Conservation (phyloP, 169 alveolate genomes). For the Cryptosporidium bovis region DNA sequence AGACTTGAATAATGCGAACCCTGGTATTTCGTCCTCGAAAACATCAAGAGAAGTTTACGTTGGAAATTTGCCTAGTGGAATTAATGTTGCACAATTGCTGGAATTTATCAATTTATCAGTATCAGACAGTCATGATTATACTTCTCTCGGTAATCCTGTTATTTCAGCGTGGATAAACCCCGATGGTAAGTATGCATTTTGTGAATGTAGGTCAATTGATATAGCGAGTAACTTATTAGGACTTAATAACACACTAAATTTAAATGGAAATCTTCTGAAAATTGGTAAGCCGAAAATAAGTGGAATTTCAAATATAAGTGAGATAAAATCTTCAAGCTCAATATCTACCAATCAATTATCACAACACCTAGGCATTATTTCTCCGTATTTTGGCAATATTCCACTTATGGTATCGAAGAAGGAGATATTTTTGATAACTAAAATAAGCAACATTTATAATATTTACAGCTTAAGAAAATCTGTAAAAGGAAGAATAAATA, state of each 20-base stretch:
- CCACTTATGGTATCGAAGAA: constrained; percentile 19
- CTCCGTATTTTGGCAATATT: constrained; percentile 39
- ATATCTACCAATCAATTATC: not conserved
- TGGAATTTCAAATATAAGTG: not conserved
- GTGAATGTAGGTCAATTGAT: constrained; percentile 94
- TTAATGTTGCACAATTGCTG: constrained; percentile 82
- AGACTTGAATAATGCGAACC: too few species aligned
- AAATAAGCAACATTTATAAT: not conserved
- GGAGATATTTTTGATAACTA: constrained; percentile 29
- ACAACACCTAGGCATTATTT: constrained; percentile 31
- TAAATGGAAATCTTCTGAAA: constrained; percentile 43
- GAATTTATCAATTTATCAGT: constrained; percentile 86
- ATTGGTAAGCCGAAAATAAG: constrained; percentile 66
- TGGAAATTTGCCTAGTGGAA: constrained; percentile 86
- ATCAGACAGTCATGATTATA: constrained; percentile 42
- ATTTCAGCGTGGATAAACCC: constrained; percentile 93
- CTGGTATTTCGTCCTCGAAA: constrained; percentile 51
- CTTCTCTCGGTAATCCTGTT: constrained; percentile 85
- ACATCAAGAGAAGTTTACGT: constrained; percentile 85
- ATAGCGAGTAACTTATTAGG: constrained; percentile 87
- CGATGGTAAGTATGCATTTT: constrained; percentile 95
- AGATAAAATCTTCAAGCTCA: constrained; percentile 2
- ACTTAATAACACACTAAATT: constrained; percentile 76
- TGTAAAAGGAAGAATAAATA: not conserved
- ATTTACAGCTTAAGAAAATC: not conserved